phyloP scores from a whole-genome alignment of 306 rosid genomes.

The Acacia melanoxylon region DNA sequence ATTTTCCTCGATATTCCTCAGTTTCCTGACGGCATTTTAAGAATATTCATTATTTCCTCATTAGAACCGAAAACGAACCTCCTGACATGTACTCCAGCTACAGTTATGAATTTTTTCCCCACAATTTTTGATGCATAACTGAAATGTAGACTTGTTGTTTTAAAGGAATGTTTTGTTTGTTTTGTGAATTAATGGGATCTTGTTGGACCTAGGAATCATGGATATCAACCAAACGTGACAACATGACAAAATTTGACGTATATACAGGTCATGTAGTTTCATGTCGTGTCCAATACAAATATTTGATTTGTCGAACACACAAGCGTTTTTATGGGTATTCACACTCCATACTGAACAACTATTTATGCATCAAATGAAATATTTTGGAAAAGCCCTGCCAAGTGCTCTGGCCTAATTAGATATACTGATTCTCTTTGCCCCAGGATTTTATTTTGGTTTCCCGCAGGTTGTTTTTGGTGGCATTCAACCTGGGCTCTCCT shows the following conservation, averaged over 20 bases:
- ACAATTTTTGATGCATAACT: neutral
- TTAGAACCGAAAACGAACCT: conserved; percentile 1
- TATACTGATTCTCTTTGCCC: neutral
- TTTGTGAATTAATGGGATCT: neutral
- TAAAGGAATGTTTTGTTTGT: neutral
- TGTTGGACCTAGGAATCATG: neutral
- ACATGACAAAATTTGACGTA: neutral
- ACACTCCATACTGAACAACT: neutral
- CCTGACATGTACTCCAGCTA: neutral
- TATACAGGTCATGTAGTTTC: neutral
- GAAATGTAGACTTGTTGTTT: conserved; percentile 11
- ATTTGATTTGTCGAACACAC: neutral
- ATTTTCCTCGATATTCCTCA: neutral
- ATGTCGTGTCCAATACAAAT: neutral
- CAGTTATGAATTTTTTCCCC: neutral
- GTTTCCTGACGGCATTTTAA: neutral
- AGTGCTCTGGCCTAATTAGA: conserved; percentile 19
- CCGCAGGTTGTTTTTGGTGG: neutral
- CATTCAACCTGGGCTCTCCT: conserved; percentile 1
- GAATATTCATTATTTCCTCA: neutral
- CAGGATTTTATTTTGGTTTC: neutral
- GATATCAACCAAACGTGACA: neutral
- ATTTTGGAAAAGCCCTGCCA: neutral
- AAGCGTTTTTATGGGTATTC: neutral
- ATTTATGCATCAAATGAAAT: neutral